Evolutionary conservation across 495 filamentous ascomycete genomes (phyloP).

Genomic region (Xylaria scruposa): DNA sequence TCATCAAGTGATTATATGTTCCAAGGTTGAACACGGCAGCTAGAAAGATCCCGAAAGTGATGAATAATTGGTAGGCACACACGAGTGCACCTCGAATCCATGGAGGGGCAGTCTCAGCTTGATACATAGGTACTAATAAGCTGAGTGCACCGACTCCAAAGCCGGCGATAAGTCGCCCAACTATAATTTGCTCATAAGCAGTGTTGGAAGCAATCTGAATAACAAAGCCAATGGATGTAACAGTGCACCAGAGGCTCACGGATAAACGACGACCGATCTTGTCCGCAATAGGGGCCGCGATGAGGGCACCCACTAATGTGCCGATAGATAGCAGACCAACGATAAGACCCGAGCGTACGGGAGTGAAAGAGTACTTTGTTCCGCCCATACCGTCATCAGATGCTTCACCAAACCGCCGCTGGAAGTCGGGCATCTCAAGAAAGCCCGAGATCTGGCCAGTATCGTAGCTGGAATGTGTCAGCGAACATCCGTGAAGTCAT

Average conservation of each 20-base stretch:
- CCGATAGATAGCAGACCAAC: constrained; percentile 55
- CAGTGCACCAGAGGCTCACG: constrained; percentile 40
- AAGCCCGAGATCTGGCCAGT: constrained; percentile 68
- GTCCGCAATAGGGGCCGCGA: constrained; percentile 43
- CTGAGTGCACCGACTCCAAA: constrained; percentile 70
- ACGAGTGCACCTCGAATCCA: constrained; percentile 67
- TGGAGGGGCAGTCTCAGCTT: constrained; percentile 57
- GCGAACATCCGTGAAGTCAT: not conserved
- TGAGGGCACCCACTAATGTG: constrained; percentile 44
- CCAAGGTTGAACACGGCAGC: constrained; percentile 73
- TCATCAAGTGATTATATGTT: constrained; percentile 50
- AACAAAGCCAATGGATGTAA: constrained; percentile 52
- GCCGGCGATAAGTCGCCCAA: constrained; percentile 64
- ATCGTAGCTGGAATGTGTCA: constrained; percentile 59
- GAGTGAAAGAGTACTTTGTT: constrained; percentile 28
- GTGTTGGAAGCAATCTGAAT: constrained; percentile 62
- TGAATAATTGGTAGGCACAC: constrained; percentile 77
- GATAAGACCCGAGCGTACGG: constrained; percentile 45
- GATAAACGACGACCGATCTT: constrained; percentile 44
- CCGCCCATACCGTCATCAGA: constrained; percentile 37
- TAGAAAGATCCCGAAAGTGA: constrained; percentile 77
- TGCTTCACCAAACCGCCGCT: constrained; percentile 49
- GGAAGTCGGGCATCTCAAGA: constrained; percentile 64
- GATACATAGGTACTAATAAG: constrained; percentile 68
- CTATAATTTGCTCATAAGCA: constrained; percentile 55